Conservation (phyloP, 257 asterid species). For the Echium plantagineum region DNA sequence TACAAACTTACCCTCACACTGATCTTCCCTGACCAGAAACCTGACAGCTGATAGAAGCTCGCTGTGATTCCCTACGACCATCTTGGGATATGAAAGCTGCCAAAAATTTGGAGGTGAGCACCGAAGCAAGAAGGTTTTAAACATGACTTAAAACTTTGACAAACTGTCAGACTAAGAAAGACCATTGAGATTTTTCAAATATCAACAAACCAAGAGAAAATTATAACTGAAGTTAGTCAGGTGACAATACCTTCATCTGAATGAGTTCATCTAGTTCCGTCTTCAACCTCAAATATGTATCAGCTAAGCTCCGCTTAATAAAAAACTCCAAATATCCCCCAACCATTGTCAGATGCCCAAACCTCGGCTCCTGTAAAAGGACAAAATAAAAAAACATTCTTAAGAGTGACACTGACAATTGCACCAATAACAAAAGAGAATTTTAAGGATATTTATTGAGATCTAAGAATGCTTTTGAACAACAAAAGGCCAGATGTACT, state of each 20-base stretch:
- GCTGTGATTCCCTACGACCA: slow-evolving; percentile 31
- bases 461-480: not conserved
- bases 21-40: slow-evolving; percentile 69
- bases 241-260: slow-evolving; percentile 46
- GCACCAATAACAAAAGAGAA: too few relatives aligned
- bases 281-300: slow-evolving; percentile 47
- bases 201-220: too few relatives aligned
- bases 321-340: slow-evolving; percentile 86
- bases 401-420: slow-evolving; percentile 1
- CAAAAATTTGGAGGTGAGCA: slow-evolving; percentile 15
- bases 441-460: slow-evolving; percentile 3
- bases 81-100: slow-evolving; percentile 68
- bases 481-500: slow-evolving; percentile 12
- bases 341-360: slow-evolving; percentile 81
- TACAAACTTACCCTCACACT: slow-evolving; percentile 79
- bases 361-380: slow-evolving; percentile 32
- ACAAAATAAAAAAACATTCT: slow-evolving; percentile 6
- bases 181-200: too few relatives aligned
- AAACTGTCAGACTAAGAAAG: too few relatives aligned
- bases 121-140: not conserved
- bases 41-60: slow-evolving; percentile 72
- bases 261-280: slow-evolving; percentile 71
- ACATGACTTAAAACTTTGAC: not conserved
- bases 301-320: slow-evolving; percentile 65
- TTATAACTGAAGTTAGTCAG: too few relatives aligned